Conservation (phyloP, 768 basidiomycete species). For the Tulasnella sp. region DNA sequence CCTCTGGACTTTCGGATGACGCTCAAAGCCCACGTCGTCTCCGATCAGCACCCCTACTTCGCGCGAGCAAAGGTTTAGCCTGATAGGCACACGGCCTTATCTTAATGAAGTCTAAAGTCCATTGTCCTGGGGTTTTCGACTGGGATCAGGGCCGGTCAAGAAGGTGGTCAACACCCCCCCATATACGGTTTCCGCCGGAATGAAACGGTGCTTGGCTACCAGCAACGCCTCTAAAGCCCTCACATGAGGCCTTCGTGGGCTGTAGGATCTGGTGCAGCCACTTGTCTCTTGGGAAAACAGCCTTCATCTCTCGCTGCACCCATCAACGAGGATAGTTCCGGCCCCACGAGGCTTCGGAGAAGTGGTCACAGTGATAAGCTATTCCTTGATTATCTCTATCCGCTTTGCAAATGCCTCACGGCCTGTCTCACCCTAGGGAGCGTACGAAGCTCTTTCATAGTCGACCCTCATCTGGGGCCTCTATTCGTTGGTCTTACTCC, state of each 20-base stretch:
- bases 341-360: neutral
- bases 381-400: neutral
- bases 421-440: neutral
- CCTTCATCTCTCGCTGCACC: neutral
- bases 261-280: neutral
- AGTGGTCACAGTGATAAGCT: neutral
- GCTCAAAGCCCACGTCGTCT: neutral
- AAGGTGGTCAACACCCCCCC: neutral
- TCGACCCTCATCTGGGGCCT: too few relatives aligned
- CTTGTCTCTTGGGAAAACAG: neutral
- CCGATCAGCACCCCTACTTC: neutral
- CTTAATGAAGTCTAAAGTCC: neutral
- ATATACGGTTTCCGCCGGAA: neutral
- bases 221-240: neutral
- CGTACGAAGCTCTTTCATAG: neutral
- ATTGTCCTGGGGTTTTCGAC: neutral
- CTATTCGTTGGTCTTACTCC: neutral
- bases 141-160: neutral
- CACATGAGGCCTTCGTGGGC: neutral
- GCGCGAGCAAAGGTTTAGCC: neutral
- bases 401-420: neutral
- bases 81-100: neutral
- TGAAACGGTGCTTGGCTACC: neutral
- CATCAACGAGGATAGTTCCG: neutral
- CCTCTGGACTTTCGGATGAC: neutral